Evolutionary conservation across 1,139 yeast species (phyloP).

Genomic region (Yamadazyma triangularis): DNA sequence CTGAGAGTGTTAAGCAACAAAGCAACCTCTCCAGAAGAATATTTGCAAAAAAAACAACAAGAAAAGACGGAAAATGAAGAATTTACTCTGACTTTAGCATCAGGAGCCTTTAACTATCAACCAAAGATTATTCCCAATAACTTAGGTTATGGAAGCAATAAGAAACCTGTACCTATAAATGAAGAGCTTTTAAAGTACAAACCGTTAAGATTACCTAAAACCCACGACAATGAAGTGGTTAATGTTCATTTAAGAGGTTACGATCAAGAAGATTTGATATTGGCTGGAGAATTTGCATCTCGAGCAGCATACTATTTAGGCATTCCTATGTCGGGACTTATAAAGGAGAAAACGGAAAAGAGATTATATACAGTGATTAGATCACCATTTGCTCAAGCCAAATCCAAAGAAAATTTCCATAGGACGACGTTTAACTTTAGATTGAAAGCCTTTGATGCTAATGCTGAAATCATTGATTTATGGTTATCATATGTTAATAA

Average conservation of each 20-base stretch:
- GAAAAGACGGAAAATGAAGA: slow-evolving; percentile 26
- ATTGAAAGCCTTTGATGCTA: slow-evolving; percentile 76
- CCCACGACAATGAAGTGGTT: slow-evolving; percentile 70
- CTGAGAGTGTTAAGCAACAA: too few relatives aligned
- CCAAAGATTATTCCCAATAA: slow-evolving; percentile 41
- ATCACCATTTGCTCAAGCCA: slow-evolving; percentile 93
- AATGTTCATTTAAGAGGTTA: slow-evolving; percentile 71
- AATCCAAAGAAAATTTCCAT: slow-evolving; percentile 90
- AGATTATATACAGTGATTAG: slow-evolving; percentile 86
- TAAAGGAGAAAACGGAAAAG: slow-evolving; percentile 66
- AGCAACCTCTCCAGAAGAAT: slow-evolving; percentile 29
- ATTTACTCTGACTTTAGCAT: slow-evolving; percentile 25
- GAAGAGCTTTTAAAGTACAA: slow-evolving; percentile 80
- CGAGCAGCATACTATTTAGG: slow-evolving; percentile 90
- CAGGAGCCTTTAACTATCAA: slow-evolving; percentile 28
- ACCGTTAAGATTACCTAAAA: slow-evolving; percentile 66
- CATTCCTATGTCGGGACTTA: slow-evolving; percentile 59
- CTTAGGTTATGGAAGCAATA: slow-evolving; percentile 17
- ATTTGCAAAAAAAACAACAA: slow-evolving; percentile 20
- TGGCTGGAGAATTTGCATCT: slow-evolving; percentile 79
- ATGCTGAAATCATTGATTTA: slow-evolving; percentile 78
- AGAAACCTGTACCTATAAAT: slow-evolving; percentile 71
- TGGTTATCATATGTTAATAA: slow-evolving; percentile 78
- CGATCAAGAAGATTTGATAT: slow-evolving; percentile 63
- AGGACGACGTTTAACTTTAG: slow-evolving; percentile 77